Evolutionary conservation across 2,329 filamentous ascomycete species (phyloP).

Genomic region (Alternaria burnsii): DNA sequence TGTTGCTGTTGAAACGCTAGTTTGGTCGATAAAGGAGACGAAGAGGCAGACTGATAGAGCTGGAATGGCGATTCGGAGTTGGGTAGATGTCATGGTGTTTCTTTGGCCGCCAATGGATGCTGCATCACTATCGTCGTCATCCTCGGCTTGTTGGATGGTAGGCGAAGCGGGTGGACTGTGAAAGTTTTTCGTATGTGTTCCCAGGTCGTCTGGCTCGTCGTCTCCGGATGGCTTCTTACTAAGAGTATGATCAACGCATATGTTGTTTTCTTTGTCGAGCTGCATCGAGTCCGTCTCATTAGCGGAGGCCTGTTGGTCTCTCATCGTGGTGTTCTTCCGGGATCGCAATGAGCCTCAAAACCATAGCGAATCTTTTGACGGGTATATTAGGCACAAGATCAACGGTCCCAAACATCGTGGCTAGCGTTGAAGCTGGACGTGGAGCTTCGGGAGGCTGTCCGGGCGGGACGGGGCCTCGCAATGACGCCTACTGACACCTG

Average conservation of each 20-base stretch:
- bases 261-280: not conserved
- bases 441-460: constrained; percentile 7
- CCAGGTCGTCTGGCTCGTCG: not conserved
- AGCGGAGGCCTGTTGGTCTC: not conserved
- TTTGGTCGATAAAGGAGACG: constrained; percentile 66
- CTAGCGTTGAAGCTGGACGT: constrained; percentile 1
- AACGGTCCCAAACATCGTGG: not conserved
- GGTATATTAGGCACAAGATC: not conserved
- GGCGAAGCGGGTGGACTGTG: constrained; percentile 1
- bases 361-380: not conserved
- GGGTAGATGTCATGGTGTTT: constrained; percentile 62
- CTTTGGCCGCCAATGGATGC: constrained; percentile 54
- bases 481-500: not conserved
- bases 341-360: not conserved
- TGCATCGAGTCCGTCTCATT: not conserved
- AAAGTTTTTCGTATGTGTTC: not conserved
- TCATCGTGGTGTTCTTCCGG: not conserved
- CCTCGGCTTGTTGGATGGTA: not conserved
- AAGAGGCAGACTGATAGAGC: constrained; percentile 63
- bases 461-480: not conserved
- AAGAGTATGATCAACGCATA: not conserved
- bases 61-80: constrained; percentile 62
- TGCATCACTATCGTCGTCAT: constrained; percentile 19
- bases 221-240: not conserved
- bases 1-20: constrained; percentile 59